These are phyloP conservation scores for Colletotrichum chrysophilum DNA, from an alignment of 2,329 filamentous ascomycete species.

Conservation along the genomic window DNA sequence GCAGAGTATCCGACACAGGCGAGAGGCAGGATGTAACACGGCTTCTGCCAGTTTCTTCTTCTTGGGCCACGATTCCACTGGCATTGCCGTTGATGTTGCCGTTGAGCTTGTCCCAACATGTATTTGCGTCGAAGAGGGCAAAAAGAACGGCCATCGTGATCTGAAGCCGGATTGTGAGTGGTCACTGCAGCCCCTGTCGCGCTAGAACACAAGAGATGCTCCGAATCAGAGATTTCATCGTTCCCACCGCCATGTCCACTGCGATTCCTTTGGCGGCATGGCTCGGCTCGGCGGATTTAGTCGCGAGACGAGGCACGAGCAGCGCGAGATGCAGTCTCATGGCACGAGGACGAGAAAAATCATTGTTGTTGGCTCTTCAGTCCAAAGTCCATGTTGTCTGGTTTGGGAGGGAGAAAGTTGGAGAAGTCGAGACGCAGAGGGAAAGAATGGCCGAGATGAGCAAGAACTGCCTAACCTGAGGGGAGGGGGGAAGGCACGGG, in stretches of 20 bases:
- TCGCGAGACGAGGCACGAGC: not conserved
- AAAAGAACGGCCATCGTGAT: not conserved
- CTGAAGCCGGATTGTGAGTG: not conserved
- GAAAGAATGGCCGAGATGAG: conserved; percentile 15
- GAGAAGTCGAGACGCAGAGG: not conserved
- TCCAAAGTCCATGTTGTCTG: not conserved
- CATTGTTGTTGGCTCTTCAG: not conserved
- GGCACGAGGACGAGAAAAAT: not conserved
- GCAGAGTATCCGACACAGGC: not conserved
- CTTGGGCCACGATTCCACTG: not conserved
- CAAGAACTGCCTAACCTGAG: conserved; percentile 4
- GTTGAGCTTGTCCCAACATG: not conserved
- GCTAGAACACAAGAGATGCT: not conserved
- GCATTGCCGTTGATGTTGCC: not conserved
- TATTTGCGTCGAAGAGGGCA: not conserved
- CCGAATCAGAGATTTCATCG: conserved; percentile 7
- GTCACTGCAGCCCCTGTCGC: not conserved
- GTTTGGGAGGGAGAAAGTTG: not conserved
- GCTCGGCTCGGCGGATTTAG: not conserved
- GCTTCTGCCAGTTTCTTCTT: not conserved
- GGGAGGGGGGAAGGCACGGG: not conserved
- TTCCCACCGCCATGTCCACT: not conserved
- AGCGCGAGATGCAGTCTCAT: not conserved
- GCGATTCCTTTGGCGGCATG: not conserved
- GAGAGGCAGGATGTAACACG: not conserved